Evolutionary conservation across 306 rosid genomes (phyloP).

Genomic region (Trifolium dubium): DNA sequence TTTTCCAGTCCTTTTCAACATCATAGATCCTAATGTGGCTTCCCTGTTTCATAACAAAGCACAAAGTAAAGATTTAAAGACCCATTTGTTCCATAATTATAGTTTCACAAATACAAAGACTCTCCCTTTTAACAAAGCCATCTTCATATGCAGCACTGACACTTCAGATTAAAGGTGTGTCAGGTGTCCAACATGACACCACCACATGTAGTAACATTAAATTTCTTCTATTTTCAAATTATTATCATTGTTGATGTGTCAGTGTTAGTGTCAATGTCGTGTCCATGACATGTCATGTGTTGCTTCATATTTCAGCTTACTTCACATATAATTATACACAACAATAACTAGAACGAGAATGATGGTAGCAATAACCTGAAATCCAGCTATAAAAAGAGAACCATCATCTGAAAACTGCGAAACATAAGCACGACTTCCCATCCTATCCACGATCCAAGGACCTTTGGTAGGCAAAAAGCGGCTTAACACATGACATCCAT

Average conservation of each 20-base stretch:
- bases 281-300: background rate
- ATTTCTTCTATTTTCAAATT: background rate
- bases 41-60: constrained; percentile 59
- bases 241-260: background rate
- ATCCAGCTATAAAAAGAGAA: constrained; percentile 59
- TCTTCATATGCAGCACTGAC: background rate
- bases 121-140: constrained; percentile 22
- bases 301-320: constrained; percentile 13
- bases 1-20: constrained; percentile 84
- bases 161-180: background rate
- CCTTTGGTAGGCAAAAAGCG: constrained; percentile 62
- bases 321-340: constrained; percentile 11
- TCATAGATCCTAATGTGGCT: constrained; percentile 80
- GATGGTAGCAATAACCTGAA: constrained; percentile 49
- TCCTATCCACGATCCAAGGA: constrained; percentile 53
- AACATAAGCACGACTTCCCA: constrained; percentile 59
- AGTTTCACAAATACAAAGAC: constrained; percentile 30
- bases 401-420: constrained; percentile 69
- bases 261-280: background rate
- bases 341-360: constrained; percentile 30
- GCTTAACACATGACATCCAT: constrained; percentile 59
- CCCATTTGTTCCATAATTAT: constrained; percentile 12
- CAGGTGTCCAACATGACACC: background rate
- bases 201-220: background rate
- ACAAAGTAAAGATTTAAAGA: constrained; percentile 23